These are phyloP conservation scores for Athelia sp. DNA, from an alignment of 1,284 basidiomycete species.

Conservation along the genomic window DNA sequence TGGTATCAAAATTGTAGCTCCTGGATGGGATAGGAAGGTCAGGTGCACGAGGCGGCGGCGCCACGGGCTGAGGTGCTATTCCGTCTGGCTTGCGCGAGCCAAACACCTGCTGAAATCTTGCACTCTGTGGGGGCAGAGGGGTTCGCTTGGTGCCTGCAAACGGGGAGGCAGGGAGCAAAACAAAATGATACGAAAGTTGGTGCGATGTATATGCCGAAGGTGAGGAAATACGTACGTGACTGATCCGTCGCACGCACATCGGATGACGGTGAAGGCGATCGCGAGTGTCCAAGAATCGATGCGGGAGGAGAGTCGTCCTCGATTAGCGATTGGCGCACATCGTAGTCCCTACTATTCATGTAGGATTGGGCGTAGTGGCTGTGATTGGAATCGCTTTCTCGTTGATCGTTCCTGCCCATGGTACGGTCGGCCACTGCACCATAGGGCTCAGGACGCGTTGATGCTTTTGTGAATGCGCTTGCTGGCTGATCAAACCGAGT, in stretches of 20 bases:
- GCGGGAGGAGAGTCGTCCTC: not conserved
- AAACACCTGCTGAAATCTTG: not conserved
- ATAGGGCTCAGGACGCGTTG: too few relatives aligned
- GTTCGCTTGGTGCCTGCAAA: not conserved
- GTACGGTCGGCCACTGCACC: too few relatives aligned
- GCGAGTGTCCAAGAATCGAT: not conserved
- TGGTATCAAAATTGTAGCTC: not conserved
- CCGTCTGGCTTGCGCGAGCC: not conserved
- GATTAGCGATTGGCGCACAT: not conserved
- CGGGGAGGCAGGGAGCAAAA: not conserved
- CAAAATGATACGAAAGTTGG: not conserved
- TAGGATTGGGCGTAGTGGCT: not conserved
- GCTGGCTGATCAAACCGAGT: conserved; percentile 1
- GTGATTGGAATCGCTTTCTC: not conserved
- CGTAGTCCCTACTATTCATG: not conserved
- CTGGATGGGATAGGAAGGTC: not conserved
- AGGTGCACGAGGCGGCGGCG: not conserved
- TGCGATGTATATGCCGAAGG: not conserved
- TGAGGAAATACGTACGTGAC: conserved; percentile 1
- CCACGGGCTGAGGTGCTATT: not conserved
- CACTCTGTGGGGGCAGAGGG: not conserved
- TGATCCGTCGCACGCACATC: not conserved
- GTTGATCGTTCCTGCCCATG: not conserved
- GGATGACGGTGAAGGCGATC: not conserved
- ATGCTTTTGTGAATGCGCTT: not conserved